Evolutionary conservation across 2,329 filamentous ascomycete species (phyloP).

Genomic region (Fusarium sp.): DNA sequence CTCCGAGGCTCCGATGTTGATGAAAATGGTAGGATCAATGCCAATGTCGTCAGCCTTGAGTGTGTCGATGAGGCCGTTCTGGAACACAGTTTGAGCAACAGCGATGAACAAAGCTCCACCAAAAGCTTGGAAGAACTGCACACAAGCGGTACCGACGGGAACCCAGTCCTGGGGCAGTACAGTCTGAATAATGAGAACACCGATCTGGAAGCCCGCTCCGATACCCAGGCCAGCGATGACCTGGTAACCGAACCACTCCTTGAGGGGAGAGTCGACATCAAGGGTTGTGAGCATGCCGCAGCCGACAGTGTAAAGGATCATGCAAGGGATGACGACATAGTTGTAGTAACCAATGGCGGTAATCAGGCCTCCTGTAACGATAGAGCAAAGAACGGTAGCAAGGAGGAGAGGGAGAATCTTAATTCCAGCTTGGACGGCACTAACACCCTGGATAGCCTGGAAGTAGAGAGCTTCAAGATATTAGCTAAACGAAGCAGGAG

Average conservation of each 20-base stretch:
- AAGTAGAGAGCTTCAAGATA: slow-evolving; percentile 61
- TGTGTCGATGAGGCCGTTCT: slow-evolving; percentile 70
- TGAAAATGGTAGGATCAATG: slow-evolving; percentile 63
- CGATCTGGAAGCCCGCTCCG: slow-evolving; percentile 63
- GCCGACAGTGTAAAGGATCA: slow-evolving; percentile 61
- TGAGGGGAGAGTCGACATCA: slow-evolving; percentile 59
- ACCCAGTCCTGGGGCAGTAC: slow-evolving; percentile 63
- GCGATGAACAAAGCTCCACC: slow-evolving; percentile 76
- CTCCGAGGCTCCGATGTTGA: slow-evolving; percentile 67
- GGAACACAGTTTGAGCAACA: slow-evolving; percentile 76
- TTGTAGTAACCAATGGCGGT: slow-evolving; percentile 60
- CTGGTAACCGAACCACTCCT: slow-evolving; percentile 71
- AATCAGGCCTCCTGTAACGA: slow-evolving; percentile 60
- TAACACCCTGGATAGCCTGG: slow-evolving; percentile 66
- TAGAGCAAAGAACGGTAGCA: slow-evolving; percentile 62
- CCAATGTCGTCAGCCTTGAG: slow-evolving; percentile 60
- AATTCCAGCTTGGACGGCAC: slow-evolving; percentile 67
- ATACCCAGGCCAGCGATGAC: slow-evolving; percentile 68
- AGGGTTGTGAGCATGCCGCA: slow-evolving; percentile 69
- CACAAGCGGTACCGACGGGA: slow-evolving; percentile 64
- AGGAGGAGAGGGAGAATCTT: slow-evolving; percentile 68
- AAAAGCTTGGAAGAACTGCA: slow-evolving; percentile 74
- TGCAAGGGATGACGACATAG: slow-evolving; percentile 57
- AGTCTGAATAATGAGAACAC: slow-evolving; percentile 65
- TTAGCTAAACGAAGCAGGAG: slow-evolving; percentile 22